Conservation (phyloP, 768 basidiomycete species). For the Austroboletus festivus region DNA sequence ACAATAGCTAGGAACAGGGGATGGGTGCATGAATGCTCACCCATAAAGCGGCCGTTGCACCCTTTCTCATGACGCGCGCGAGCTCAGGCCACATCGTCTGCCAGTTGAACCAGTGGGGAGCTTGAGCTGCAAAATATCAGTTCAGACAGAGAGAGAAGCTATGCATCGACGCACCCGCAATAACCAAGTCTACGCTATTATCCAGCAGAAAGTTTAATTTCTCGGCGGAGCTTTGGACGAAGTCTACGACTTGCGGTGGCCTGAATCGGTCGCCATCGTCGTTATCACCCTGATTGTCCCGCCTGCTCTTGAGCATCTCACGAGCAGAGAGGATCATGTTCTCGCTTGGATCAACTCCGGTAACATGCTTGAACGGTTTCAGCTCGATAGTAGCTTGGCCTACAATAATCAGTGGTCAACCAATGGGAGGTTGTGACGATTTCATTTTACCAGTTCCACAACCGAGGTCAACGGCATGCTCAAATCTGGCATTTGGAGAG, state of each 20-base stretch:
- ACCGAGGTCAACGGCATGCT: constrained; percentile 69
- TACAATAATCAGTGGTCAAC: constrained; percentile 19
- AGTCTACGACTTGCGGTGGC: constrained; percentile 33
- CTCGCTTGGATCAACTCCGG: constrained; percentile 70
- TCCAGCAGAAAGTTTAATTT: constrained; percentile 47
- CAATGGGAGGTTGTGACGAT: constrained; percentile 5
- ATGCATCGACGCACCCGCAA: constrained; percentile 64
- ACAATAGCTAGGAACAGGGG: not conserved
- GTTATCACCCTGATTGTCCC: constrained; percentile 8
- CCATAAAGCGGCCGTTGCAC: constrained; percentile 73
- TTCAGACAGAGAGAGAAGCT: not conserved
- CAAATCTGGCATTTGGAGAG: constrained; percentile 36
- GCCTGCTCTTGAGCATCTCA: constrained; percentile 19
- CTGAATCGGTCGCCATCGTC: too few relatives aligned
- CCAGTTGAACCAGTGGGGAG: constrained; percentile 91
- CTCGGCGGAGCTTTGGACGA: constrained; percentile 49
- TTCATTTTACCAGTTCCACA: constrained; percentile 91
- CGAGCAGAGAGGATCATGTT: constrained; percentile 65
- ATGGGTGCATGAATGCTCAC: constrained; percentile 36
- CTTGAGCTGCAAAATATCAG: too few relatives aligned
- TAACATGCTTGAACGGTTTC: constrained; percentile 52
- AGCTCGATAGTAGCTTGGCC: constrained; percentile 71
- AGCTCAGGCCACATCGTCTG: constrained; percentile 66
- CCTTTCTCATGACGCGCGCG: constrained; percentile 51
- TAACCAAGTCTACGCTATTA: constrained; percentile 62